These are phyloP conservation scores for Fraxinus paxiana DNA, from an alignment of 305 asterid genomes.

Conservation along the genomic window DNA sequence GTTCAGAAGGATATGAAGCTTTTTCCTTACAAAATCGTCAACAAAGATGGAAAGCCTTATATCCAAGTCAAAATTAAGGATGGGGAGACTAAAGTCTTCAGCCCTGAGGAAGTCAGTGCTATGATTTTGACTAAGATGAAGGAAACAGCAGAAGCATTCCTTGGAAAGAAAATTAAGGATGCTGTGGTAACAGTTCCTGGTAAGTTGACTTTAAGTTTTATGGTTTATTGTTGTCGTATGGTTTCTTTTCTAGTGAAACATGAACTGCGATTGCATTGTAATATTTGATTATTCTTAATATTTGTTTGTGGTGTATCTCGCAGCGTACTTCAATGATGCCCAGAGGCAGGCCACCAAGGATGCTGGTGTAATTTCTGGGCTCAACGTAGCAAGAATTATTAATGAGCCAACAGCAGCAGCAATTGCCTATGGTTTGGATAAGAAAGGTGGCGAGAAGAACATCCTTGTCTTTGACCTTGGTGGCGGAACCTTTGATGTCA, in stretches of 20 bases:
- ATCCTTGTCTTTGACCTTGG: constrained; percentile 53
- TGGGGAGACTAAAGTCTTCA: constrained; percentile 45
- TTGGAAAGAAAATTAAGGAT: constrained; percentile 45
- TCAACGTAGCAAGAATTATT: constrained; percentile 45
- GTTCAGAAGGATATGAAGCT: constrained; percentile 52
- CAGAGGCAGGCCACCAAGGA: constrained; percentile 53
- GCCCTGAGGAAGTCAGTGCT: constrained; percentile 50
- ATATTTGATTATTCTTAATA: not conserved
- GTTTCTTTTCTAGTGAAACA: not conserved
- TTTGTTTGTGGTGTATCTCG: not conserved
- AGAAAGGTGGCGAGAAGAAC: constrained; percentile 49
- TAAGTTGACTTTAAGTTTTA: constrained; percentile 9
- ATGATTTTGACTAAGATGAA: constrained; percentile 48
- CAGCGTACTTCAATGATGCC: constrained; percentile 56
- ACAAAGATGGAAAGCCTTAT: constrained; percentile 52
- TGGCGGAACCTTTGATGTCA: constrained; percentile 56
- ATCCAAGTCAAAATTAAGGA: constrained; percentile 41
- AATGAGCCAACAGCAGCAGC: constrained; percentile 54
- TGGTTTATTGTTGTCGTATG: not conserved
- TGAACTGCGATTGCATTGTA: constrained; percentile 1
- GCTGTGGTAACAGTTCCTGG: constrained; percentile 58
- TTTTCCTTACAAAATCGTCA: constrained; percentile 43
- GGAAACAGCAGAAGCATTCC: constrained; percentile 50
- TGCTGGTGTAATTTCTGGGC: constrained; percentile 44
- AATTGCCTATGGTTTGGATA: constrained; percentile 48